Evolutionary conservation across 2,329 filamentous ascomycete genomes (phyloP).

Genomic region (Neofusicoccum sp.): DNA sequence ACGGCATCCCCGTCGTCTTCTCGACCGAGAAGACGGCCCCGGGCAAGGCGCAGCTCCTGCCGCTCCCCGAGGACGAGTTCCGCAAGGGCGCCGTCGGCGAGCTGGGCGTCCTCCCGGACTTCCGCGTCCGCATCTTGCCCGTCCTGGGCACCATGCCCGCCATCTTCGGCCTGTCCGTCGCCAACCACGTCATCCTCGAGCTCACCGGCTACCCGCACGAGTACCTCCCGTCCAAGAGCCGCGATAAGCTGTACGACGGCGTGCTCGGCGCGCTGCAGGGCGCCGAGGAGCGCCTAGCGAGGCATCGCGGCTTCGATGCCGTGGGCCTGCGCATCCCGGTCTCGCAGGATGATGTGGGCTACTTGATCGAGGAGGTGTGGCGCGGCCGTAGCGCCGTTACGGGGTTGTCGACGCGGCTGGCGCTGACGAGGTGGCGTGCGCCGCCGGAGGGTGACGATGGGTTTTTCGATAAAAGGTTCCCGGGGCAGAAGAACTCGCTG

Average conservation of each 20-base stretch:
- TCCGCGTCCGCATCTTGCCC: slow-evolving; percentile 89
- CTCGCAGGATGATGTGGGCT: slow-evolving; percentile 77
- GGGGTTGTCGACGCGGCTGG: slow-evolving; percentile 74
- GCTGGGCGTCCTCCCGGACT: slow-evolving; percentile 84
- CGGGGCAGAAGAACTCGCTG: slow-evolving; percentile 75
- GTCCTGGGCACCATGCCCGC: slow-evolving; percentile 97
- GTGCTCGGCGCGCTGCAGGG: slow-evolving; percentile 74
- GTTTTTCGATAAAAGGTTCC: slow-evolving; percentile 64
- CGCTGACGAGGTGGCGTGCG: slow-evolving; percentile 75
- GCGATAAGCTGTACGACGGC: slow-evolving; percentile 89
- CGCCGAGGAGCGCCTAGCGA: slow-evolving; percentile 72
- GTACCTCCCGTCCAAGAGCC: slow-evolving; percentile 74
- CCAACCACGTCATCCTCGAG: slow-evolving; percentile 87
- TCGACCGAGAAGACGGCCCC: slow-evolving; percentile 87
- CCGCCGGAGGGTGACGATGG: slow-evolving; percentile 49
- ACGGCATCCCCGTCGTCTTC: slow-evolving; percentile 87
- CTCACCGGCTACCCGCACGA: slow-evolving; percentile 82
- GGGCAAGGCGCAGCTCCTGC: slow-evolving; percentile 86
- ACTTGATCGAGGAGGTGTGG: slow-evolving; percentile 86
- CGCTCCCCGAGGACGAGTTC: slow-evolving; percentile 84
- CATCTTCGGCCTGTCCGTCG: slow-evolving; percentile 86
- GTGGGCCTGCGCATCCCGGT: slow-evolving; percentile 77
- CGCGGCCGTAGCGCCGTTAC: slow-evolving; percentile 79
- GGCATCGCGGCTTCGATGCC: slow-evolving; percentile 51
- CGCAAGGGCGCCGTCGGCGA: slow-evolving; percentile 82